Conservation (phyloP, 805 yeast species). For the Starmera caribaea region DNA sequence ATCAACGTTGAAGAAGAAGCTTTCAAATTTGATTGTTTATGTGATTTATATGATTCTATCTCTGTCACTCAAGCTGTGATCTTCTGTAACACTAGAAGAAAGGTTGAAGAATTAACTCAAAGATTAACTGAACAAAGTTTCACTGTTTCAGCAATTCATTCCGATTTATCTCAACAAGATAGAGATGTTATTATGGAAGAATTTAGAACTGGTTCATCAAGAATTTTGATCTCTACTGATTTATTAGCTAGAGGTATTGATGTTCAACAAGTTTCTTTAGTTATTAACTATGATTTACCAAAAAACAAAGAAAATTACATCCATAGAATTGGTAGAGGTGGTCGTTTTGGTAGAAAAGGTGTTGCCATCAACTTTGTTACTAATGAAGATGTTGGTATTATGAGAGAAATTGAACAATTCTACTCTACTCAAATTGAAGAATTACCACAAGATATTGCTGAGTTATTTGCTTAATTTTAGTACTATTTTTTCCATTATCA, state of each 20-base stretch:
- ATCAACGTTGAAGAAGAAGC: conserved; percentile 88
- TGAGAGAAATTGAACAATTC: conserved; percentile 83
- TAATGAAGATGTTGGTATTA: conserved; percentile 57
- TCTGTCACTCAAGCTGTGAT: conserved; percentile 97
- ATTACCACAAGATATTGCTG: conserved; percentile 73
- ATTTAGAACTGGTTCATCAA: conserved; percentile 88
- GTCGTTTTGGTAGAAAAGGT: conserved; percentile 98
- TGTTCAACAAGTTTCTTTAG: conserved; percentile 94
- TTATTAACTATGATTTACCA: conserved; percentile 90
- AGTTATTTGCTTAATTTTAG: conserved; percentile 31
- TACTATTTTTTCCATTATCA: too few species aligned
- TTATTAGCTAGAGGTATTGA: conserved; percentile 97
- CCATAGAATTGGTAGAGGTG: conserved; percentile 97
- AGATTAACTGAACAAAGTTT: conserved; percentile 70
- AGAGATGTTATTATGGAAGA: conserved; percentile 94
- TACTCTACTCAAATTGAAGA: conserved; percentile 86
- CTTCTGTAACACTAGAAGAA: conserved; percentile 91
- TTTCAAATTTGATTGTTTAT: conserved; percentile 89
- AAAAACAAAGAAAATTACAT: conserved; percentile 86
- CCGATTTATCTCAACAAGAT: conserved; percentile 90
- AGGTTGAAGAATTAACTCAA: conserved; percentile 83
- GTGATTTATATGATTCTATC: conserved; percentile 90
- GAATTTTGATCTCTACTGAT: conserved; percentile 89
- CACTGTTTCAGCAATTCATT: conserved; percentile 92
- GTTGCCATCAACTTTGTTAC: conserved; percentile 94